Evolutionary conservation across 257 asterid genomes (phyloP).

Genomic region (Ajuga chamaepitys): DNA sequence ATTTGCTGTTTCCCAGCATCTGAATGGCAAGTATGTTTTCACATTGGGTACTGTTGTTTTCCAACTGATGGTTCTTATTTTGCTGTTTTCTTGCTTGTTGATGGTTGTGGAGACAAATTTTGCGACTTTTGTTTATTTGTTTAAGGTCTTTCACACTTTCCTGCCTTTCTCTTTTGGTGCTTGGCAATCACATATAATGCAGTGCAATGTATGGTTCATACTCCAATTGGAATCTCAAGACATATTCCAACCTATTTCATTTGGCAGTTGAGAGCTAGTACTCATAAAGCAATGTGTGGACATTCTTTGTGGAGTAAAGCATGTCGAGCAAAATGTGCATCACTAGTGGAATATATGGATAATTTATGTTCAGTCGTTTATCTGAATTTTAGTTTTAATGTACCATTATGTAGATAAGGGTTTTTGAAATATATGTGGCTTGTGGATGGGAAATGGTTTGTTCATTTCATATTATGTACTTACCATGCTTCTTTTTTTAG

Average conservation of each 20-base stretch:
- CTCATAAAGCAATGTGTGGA: background rate
- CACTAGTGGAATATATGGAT: background rate
- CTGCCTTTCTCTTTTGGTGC: background rate
- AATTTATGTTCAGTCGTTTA: background rate
- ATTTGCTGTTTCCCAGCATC: conserved; percentile 93
- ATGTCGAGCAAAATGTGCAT: background rate
- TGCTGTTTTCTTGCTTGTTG: conserved; percentile 1
- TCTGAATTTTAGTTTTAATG: background rate
- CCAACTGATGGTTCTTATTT: background rate
- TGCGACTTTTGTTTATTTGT: background rate
- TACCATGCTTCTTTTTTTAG: conserved; percentile 29
- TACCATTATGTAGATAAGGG: background rate
- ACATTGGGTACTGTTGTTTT: background rate
- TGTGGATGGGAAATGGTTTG: conserved; percentile 2
- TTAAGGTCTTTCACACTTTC: background rate
- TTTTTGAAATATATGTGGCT: background rate
- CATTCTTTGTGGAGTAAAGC: background rate
- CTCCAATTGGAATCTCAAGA: background rate
- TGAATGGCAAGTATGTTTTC: conserved; percentile 62
- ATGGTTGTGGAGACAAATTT: background rate
- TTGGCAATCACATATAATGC: background rate
- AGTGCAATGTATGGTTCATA: background rate
- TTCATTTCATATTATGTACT: background rate
- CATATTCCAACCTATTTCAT: background rate
- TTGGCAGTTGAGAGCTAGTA: background rate